A percentile compares a stretch with the other conserved stretches of the same genome.
Evolutionary conservation across 805 yeast genomes (phyloP).

Genomic region (Cyberlindnera subsufficiens): DNA sequence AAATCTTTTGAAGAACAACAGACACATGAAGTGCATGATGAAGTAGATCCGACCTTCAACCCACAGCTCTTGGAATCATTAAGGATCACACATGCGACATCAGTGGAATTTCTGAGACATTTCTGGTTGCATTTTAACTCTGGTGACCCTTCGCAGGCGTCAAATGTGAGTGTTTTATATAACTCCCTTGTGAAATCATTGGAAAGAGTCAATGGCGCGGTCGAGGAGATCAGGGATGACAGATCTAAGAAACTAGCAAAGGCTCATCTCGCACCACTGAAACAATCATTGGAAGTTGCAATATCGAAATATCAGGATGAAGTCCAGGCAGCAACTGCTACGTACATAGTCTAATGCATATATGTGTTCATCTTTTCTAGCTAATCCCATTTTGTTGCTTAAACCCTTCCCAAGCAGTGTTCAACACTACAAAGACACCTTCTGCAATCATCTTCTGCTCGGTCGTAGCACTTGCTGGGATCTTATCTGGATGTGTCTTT

Average conservation of each 20-base stretch:
- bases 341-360: neutral
- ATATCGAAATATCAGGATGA: constrained; percentile 36
- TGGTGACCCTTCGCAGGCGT: constrained; percentile 39
- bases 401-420: constrained; percentile 86
- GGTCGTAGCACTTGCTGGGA: constrained; percentile 48
- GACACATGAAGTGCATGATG: constrained; percentile 22
- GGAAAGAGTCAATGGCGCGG: constrained; percentile 36
- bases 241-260: constrained; percentile 22
- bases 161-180: constrained; percentile 38
- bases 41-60: constrained; percentile 29
- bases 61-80: constrained; percentile 40
- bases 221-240: constrained; percentile 25
- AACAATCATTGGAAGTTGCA: constrained; percentile 41
- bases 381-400: constrained; percentile 49
- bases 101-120: constrained; percentile 70
- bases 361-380: constrained; percentile 5
- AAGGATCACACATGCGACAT: constrained; percentile 60
- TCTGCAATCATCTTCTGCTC: constrained; percentile 84
- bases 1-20: constrained; percentile 21
- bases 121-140: constrained; percentile 63
- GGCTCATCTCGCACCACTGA: constrained; percentile 37
- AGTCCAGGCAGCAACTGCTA: neutral
- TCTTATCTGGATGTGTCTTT: constrained; percentile 83
- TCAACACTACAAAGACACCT: constrained; percentile 74
- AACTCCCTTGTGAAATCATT: constrained; percentile 43